Percentiles rank a stretch among this genome's conserved stretches.
Evolutionary conservation across 306 rosid species (phyloP).

Genomic region (Echinosophora koreensis): DNA sequence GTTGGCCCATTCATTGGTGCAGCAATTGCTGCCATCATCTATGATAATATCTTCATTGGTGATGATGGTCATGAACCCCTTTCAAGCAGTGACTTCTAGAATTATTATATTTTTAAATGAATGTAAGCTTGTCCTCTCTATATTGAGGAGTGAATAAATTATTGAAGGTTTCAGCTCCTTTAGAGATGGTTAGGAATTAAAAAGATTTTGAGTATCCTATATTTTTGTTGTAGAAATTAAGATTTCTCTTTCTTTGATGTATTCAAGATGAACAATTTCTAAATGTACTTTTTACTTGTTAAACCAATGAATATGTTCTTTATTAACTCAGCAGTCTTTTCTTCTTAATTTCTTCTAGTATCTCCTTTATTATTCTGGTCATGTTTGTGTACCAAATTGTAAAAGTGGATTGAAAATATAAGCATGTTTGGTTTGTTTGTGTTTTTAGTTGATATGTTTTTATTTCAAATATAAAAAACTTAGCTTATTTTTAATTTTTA

Average conservation of each 20-base stretch:
- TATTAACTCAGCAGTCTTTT: neutral
- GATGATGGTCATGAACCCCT: slow-evolving; percentile 61
- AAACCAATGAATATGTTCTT: slow-evolving; percentile 9
- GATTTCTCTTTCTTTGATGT: slow-evolving; percentile 32
- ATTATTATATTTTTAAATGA: neutral
- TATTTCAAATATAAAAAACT: too few species aligned
- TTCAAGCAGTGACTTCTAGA: slow-evolving; percentile 58
- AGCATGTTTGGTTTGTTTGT: too few species aligned
- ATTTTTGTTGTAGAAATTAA: slow-evolving; percentile 20
- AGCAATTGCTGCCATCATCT: slow-evolving; percentile 69
- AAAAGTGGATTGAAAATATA: too few species aligned
- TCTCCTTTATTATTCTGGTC: neutral
- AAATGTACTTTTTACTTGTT: slow-evolving; percentile 5
- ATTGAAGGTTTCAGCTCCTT: slow-evolving; percentile 15
- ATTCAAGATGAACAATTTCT: slow-evolving; percentile 20
- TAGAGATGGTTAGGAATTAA: slow-evolving; percentile 27
- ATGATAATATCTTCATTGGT: slow-evolving; percentile 71
- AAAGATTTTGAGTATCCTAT: slow-evolving; percentile 9
- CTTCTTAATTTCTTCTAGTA: neutral
- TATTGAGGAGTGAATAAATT: slow-evolving; percentile 45
- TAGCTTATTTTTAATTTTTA: too few species aligned
- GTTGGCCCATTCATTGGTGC: slow-evolving; percentile 74
- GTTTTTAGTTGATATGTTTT: too few species aligned
- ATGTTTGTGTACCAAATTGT: neutral
- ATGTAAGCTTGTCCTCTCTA: neutral